A percentile compares a stretch with the other conserved stretches of the same genome.
Evolutionary conservation across 768 basidiomycete species (phyloP).

Genomic region (Psilocybe cyanescens): DNA sequence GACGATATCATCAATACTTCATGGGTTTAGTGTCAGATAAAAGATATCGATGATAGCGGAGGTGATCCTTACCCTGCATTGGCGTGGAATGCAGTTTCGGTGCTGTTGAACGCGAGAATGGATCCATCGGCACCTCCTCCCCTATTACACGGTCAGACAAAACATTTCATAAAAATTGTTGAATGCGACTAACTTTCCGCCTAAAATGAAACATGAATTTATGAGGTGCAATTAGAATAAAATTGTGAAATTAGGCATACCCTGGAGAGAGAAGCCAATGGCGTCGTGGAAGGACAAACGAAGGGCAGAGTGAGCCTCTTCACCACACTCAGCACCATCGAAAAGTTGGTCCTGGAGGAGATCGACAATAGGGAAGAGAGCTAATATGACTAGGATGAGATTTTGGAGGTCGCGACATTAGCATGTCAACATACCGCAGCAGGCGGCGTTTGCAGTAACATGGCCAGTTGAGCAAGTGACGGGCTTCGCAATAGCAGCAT

Average conservation of each 20-base stretch:
- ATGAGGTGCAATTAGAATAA: background rate
- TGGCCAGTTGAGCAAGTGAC: background rate
- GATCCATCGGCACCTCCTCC: constrained; percentile 32
- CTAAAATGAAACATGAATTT: background rate
- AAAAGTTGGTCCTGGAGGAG: constrained; percentile 36
- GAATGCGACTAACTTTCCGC: constrained; percentile 17
- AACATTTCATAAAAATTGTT: background rate
- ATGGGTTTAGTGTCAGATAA: background rate
- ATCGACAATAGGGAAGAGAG: constrained; percentile 16
- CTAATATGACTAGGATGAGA: background rate
- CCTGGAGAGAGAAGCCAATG: constrained; percentile 25
- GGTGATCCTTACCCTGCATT: constrained; percentile 15
- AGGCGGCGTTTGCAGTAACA: background rate
- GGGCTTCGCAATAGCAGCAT: background rate
- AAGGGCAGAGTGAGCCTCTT: constrained; percentile 29
- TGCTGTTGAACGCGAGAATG: constrained; percentile 27
- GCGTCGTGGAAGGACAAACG: constrained; percentile 28
- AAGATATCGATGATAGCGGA: too few species aligned
- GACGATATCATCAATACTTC: constrained; percentile 27
- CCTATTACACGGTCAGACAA: background rate
- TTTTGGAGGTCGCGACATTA: background rate
- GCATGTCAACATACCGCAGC: background rate
- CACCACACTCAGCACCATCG: constrained; percentile 37
- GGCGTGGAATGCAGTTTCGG: constrained; percentile 26
- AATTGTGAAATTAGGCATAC: constrained; percentile 2